These are phyloP conservation scores for Pseudocohnilembus persalinus DNA, from an alignment of 169 alveolate species.

Conservation along the genomic window DNA sequence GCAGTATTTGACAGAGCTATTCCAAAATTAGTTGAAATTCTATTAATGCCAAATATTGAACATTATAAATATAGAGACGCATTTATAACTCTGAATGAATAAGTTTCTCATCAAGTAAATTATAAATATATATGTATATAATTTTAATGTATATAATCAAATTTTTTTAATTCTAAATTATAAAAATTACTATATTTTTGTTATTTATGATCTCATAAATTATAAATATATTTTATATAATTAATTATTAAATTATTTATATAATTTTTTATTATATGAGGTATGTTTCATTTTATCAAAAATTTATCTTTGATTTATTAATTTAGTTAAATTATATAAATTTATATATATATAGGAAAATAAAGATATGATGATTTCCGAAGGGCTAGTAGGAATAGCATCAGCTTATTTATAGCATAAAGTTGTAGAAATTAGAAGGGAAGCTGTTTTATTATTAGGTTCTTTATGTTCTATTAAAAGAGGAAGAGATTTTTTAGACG, in stretches of 20 bases:
- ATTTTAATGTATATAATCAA: too few relatives aligned
- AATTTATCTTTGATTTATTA: too few relatives aligned
- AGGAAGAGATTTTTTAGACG: conserved; percentile 60
- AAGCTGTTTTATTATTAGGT: conserved; percentile 67
- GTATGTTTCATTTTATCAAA: too few relatives aligned
- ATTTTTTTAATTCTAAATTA: too few relatives aligned
- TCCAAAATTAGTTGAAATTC: conserved; percentile 60
- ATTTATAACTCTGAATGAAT: conserved; percentile 62
- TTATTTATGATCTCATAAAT: too few relatives aligned
- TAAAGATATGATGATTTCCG: conserved; percentile 5
- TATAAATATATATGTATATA: too few relatives aligned
- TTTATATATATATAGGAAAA: conserved; percentile 54
- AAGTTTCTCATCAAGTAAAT: conserved; percentile 58
- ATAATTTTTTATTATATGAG: too few relatives aligned
- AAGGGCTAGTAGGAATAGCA: conserved; percentile 56
- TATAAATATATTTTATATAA: too few relatives aligned
- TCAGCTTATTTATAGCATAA: conserved; percentile 51
- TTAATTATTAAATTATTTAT: too few relatives aligned
- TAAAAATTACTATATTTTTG: too few relatives aligned
- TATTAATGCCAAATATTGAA: conserved; percentile 50
- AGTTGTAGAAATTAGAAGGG: conserved; percentile 59
- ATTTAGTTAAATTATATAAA: too few relatives aligned
- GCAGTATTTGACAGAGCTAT: conserved; percentile 71
- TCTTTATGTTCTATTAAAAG: conserved; percentile 56
- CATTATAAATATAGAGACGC: conserved; percentile 62